These are phyloP conservation scores for Ustilago sp. DNA, from an alignment of 1,284 basidiomycete genomes.

Conservation along the genomic window DNA sequence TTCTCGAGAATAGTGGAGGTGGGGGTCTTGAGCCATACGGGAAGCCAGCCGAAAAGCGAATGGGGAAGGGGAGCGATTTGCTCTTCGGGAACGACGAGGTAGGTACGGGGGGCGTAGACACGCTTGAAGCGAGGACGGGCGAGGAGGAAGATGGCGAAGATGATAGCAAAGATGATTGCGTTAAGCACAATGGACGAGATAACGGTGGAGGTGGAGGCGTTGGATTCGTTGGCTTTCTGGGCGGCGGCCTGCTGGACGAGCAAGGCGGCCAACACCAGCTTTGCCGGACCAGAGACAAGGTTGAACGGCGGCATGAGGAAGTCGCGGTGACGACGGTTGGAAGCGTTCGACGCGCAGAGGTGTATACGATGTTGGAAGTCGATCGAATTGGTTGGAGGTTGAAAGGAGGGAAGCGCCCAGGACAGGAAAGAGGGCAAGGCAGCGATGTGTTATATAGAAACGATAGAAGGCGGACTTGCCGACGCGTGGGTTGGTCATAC, in stretches of 20 bases:
- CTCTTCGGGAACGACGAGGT: constrained; percentile 64
- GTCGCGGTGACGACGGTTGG: constrained; percentile 20
- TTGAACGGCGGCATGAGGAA: constrained; percentile 45
- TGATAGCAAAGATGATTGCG: constrained; percentile 61
- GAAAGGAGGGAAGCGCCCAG: background rate
- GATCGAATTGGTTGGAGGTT: background rate
- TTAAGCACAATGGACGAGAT: constrained; percentile 67
- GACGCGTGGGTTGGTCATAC: background rate
- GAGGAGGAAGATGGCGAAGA: constrained; percentile 68
- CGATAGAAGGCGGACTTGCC: background rate
- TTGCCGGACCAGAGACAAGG: constrained; percentile 39
- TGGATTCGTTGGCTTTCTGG: constrained; percentile 21
- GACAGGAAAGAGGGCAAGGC: background rate
- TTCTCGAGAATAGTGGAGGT: constrained; percentile 69
- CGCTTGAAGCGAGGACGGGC: constrained; percentile 69
- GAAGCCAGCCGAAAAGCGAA: constrained; percentile 70
- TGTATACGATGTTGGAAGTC: background rate
- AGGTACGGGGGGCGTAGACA: constrained; percentile 70
- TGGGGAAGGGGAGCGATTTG: constrained; percentile 68
- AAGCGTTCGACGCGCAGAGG: constrained; percentile 14
- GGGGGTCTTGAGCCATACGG: constrained; percentile 67
- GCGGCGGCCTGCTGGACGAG: constrained; percentile 38
- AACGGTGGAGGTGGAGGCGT: constrained; percentile 64
- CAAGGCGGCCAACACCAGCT: constrained; percentile 31
- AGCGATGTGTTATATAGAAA: background rate